Evolutionary conservation across 352 stramenopile genomes (phyloP), one percentile per base, ranked within the genome.

Genomic region (Phytophthora hibernalis): DNA sequence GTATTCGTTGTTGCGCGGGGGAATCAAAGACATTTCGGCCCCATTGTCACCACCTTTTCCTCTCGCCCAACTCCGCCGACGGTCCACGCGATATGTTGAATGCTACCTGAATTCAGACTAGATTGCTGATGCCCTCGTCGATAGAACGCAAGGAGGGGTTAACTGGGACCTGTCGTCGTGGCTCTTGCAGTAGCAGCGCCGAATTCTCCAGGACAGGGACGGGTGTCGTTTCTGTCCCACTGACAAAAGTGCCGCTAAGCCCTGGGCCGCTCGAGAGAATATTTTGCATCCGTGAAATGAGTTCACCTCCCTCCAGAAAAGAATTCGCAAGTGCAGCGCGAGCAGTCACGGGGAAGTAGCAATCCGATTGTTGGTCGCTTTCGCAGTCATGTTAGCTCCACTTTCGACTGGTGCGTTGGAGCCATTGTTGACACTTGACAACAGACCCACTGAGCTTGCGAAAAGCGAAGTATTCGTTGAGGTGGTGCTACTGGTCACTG

Each of bases 201-300:
- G 79, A 79, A 53, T 85, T 74, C 30, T 91, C 81, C 5, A 90
- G 55, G 22, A 87, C 82, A 11, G 54, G 59, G 7, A 67, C 69
- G 5, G 65, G 28, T 1, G 35, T 65, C 13, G 77, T 56, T 33
- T 79, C 79, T 0, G 50, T 51, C 16, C 30, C 40, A 4, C 78
- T 65, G 15, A 68, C 45, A 24, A 71, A 71, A 28, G 67, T 75
- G 13, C 54, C 51, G 16, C 51, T 70, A 28, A 63, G 51, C 43
- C 43, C 55, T 56, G 48, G 26, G 9, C 74, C 35, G 13, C 72
- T 88, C 10, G 77, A 80, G 45, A 91, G 45, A 9, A 91, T 91
- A 26, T 76, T 91, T 40, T 91, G 83, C 79, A 91, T 79, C n/a
- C 83, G 77, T 8, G 70, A 82, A 33, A 91, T 82, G 35, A 90